These are phyloP conservation scores for Rusavskia elegans DNA, from an alignment of 495 filamentous ascomycete genomes.

Conservation along the genomic window DNA sequence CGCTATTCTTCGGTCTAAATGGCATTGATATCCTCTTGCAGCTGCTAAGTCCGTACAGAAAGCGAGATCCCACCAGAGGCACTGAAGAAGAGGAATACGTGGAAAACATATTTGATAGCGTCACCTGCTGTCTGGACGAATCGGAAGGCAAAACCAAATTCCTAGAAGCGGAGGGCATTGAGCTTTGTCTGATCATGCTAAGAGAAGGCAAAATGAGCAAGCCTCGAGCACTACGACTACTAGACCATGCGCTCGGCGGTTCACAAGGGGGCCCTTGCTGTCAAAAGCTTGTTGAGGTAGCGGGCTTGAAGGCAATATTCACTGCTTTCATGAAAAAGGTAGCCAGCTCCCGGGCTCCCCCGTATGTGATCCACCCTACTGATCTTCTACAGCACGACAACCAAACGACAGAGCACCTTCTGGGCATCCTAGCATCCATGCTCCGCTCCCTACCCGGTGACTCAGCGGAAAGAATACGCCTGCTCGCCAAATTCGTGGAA, in stretches of 20 bases:
- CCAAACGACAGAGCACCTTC: slow-evolving; percentile 62
- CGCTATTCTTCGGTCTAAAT: slow-evolving; percentile 45
- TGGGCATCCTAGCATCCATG: slow-evolving; percentile 78
- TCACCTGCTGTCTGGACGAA: slow-evolving; percentile 69
- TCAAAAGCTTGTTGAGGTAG: slow-evolving; percentile 61
- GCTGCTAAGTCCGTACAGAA: slow-evolving; percentile 74
- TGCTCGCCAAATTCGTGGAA: slow-evolving; percentile 89
- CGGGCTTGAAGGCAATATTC: slow-evolving; percentile 73
- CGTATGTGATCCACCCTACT: not conserved
- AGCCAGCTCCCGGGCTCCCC: slow-evolving; percentile 1
- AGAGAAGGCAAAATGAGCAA: slow-evolving; percentile 69
- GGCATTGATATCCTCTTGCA: slow-evolving; percentile 71
- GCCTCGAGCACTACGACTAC: slow-evolving; percentile 52
- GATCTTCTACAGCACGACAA: slow-evolving; percentile 35
- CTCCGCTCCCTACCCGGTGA: slow-evolving; percentile 64
- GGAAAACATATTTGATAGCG: slow-evolving; percentile 76
- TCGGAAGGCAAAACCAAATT: slow-evolving; percentile 64
- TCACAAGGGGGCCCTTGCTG: slow-evolving; percentile 41
- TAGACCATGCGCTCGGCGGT: slow-evolving; percentile 70
- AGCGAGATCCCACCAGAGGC: slow-evolving; percentile 71
- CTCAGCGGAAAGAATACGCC: slow-evolving; percentile 63
- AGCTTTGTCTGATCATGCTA: slow-evolving; percentile 83
- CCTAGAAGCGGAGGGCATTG: slow-evolving; percentile 78
- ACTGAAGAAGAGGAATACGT: slow-evolving; percentile 88
- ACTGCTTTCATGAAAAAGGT: slow-evolving; percentile 80